Percentiles rank a stretch among this genome's conserved stretches.
These are phyloP conservation scores for Coniferiporia weirii DNA, from an alignment of 1,284 basidiomycete species.

Conservation along the genomic window DNA sequence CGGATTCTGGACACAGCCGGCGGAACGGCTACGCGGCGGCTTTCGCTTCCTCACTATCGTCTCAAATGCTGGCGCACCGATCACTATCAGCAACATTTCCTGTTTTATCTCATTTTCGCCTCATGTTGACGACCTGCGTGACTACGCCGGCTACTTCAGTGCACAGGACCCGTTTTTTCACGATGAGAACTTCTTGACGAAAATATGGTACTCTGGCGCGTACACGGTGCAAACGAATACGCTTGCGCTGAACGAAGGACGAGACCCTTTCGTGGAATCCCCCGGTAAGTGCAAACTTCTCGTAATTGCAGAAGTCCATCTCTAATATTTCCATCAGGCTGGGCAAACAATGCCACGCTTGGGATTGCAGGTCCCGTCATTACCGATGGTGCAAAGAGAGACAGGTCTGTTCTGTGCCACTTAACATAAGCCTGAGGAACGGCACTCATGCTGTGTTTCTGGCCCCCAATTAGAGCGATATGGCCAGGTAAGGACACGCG, in stretches of 20 bases:
- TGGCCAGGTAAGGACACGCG: conserved; percentile 40
- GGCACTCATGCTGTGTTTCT: not conserved
- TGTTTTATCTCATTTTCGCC: conserved; percentile 54
- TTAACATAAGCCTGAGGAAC: not conserved
- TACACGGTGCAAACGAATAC: conserved; percentile 60
- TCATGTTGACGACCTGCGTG: conserved; percentile 43
- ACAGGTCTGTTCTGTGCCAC: conserved; percentile 32
- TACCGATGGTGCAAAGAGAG: conserved; percentile 57
- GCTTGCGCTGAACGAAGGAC: conserved; percentile 46
- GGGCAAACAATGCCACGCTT: conserved; percentile 51
- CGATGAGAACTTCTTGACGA: conserved; percentile 49
- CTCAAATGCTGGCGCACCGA: conserved; percentile 30
- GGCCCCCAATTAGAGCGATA: conserved; percentile 36
- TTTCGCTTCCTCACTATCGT: conserved; percentile 52
- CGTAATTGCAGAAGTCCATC: conserved; percentile 18
- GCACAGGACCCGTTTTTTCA: conserved; percentile 40
- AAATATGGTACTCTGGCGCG: conserved; percentile 58
- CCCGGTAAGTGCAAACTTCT: conserved; percentile 10
- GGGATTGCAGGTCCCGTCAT: conserved; percentile 56
- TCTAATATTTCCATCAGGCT: conserved; percentile 33
- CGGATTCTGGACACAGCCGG: conserved; percentile 47
- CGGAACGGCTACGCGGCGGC: conserved; percentile 42
- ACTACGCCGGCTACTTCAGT: conserved; percentile 54
- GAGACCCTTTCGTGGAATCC: conserved; percentile 22
- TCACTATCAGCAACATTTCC: conserved; percentile 46